Evolutionary conservation across 306 rosid genomes (phyloP).

Genomic region (Cucurbita maxima): DNA sequence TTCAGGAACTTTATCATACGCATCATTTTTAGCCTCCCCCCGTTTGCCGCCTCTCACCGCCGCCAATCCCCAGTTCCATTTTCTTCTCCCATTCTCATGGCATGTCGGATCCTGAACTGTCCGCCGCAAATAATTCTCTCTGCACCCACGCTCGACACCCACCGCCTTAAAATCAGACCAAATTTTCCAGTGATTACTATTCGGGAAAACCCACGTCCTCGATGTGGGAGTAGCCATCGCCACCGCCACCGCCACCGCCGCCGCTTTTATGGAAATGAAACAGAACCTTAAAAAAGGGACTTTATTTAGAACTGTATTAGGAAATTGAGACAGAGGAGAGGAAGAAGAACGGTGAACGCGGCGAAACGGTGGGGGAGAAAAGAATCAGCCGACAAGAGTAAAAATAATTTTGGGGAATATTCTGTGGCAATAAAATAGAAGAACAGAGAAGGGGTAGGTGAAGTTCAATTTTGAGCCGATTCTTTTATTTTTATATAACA

Average conservation of each 20-base stretch:
- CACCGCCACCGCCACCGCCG: neutral
- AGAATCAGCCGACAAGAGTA: neutral
- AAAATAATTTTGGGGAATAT: neutral
- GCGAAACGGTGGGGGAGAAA: neutral
- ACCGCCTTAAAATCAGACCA: neutral
- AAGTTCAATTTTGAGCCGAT: neutral
- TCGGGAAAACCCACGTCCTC: neutral
- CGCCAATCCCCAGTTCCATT: neutral
- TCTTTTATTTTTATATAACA: neutral
- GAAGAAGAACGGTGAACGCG: neutral
- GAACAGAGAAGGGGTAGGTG: neutral
- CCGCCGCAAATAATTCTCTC: neutral
- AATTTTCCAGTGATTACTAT: neutral
- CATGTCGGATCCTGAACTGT: neutral
- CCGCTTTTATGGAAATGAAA: neutral
- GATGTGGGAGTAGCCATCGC: neutral
- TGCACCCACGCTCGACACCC: neutral
- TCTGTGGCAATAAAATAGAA: neutral
- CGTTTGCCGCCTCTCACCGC: neutral
- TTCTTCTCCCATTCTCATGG: neutral
- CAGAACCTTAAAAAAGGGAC: neutral
- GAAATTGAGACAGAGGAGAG: neutral
- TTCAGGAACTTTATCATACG: conserved; percentile 7
- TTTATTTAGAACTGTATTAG: neutral
- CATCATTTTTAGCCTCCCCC: neutral